Evolutionary conservation across 495 filamentous ascomycete species (phyloP).

Genomic region (Penicillium paxilli): DNA sequence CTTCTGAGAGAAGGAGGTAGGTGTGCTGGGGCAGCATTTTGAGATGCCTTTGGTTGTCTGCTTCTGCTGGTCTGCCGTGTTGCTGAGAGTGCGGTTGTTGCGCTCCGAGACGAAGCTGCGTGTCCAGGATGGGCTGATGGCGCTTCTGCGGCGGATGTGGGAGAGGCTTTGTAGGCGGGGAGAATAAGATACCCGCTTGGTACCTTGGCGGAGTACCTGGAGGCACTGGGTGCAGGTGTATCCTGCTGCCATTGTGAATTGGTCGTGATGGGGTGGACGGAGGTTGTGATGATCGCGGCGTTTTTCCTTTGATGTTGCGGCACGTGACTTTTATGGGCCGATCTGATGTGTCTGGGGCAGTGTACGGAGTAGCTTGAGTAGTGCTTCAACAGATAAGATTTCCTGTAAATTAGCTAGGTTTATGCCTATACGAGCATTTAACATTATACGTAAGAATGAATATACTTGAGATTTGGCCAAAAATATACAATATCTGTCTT

Average conservation of each 20-base stretch:
- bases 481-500: too few species aligned
- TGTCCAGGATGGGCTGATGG: slow-evolving; percentile 25
- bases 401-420: too few species aligned
- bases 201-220: slow-evolving; percentile 35
- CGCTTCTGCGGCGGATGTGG: slow-evolving; percentile 24
- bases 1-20: slow-evolving; percentile 23
- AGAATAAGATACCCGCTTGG: slow-evolving; percentile 12
- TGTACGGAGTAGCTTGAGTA: too few species aligned
- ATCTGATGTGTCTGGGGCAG: too few species aligned
- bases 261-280: slow-evolving; percentile 11
- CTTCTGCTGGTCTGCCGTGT: slow-evolving; percentile 16
- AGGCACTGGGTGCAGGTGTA: slow-evolving; percentile 47
- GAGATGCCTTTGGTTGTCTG: slow-evolving; percentile 8
- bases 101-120: slow-evolving; percentile 34
- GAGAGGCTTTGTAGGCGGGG: slow-evolving; percentile 22
- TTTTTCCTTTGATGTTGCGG: slow-evolving; percentile 11
- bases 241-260: slow-evolving; percentile 37
- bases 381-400: too few species aligned
- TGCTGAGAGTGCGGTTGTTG: slow-evolving; percentile 21
- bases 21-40: too few species aligned
- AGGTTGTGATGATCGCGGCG: slow-evolving; percentile 8
- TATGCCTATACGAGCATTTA: too few species aligned
- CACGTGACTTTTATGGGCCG: slow-evolving; percentile 26
- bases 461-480: too few species aligned
- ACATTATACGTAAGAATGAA: too few species aligned